These are phyloP conservation scores for Suhomyces sp. DNA, from an alignment of 805 yeast species.

Conservation along the genomic window DNA sequence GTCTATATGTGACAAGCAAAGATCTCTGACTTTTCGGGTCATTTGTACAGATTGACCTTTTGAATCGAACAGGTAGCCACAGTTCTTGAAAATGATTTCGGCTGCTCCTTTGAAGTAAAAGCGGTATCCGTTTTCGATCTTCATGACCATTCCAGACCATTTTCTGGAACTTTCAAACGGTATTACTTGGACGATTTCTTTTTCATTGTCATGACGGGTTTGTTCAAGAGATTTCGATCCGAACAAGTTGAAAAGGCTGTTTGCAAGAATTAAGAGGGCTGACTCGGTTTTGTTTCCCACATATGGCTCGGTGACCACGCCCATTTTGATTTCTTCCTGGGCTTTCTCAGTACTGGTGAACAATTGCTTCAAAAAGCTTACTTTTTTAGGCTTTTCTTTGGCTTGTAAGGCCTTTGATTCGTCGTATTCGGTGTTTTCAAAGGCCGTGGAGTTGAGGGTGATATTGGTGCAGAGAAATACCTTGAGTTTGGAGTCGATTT, in stretches of 20 bases:
- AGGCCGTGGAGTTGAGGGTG: constrained; percentile 82
- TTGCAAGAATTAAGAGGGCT: constrained; percentile 73
- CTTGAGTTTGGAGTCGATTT: constrained; percentile 20
- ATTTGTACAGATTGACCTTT: constrained; percentile 26
- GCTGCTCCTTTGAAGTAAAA: constrained; percentile 91
- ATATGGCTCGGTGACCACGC: constrained; percentile 50
- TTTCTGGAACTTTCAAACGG: constrained; percentile 93
- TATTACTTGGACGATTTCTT: constrained; percentile 59
- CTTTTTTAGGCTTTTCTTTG: constrained; percentile 26
- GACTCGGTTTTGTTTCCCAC: constrained; percentile 95
- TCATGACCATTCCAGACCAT: constrained; percentile 82
- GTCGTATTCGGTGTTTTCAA: constrained; percentile 58
- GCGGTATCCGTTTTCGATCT: constrained; percentile 48
- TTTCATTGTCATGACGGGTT: constrained; percentile 20
- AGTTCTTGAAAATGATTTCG: constrained; percentile 69
- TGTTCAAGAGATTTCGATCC: constrained; percentile 43
- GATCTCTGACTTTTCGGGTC: constrained; percentile 28
- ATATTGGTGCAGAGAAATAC: constrained; percentile 50
- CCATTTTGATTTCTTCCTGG: constrained; percentile 10
- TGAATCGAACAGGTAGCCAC: constrained; percentile 40
- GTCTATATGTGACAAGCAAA: constrained; percentile 36
- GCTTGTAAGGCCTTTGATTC: constrained; percentile 26
- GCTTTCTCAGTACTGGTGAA: constrained; percentile 11
- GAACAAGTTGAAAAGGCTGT: constrained; percentile 49
- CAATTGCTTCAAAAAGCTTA: constrained; percentile 27